These are phyloP conservation scores for Phytophthora palmivora DNA, from an alignment of 352 stramenopile genomes.

Conservation along the genomic window DNA sequence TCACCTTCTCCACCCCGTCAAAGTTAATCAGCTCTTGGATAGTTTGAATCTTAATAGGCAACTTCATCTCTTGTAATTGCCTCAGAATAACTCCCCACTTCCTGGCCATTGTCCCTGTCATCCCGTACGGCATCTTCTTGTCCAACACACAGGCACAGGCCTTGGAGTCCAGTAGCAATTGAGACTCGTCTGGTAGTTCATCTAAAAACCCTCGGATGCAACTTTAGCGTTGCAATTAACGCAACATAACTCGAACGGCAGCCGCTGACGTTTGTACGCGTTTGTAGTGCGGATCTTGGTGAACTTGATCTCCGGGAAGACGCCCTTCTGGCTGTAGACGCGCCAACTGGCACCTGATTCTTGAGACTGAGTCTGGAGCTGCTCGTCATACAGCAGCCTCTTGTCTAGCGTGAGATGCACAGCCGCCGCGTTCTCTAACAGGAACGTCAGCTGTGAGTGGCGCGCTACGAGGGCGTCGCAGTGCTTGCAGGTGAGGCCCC, in stretches of 20 bases:
- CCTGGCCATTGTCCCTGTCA: slow-evolving; percentile 15
- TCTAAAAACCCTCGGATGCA: slow-evolving; percentile 47
- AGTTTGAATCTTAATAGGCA: slow-evolving; percentile 38
- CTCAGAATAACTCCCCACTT: slow-evolving; percentile 50
- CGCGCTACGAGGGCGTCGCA: slow-evolving; percentile 41
- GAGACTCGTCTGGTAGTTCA: slow-evolving; percentile 38
- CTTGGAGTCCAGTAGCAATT: slow-evolving; percentile 64
- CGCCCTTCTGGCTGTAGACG: slow-evolving; percentile 36
- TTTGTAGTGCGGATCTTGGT: slow-evolving; percentile 56
- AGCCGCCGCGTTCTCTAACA: slow-evolving; percentile 55
- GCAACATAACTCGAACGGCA: slow-evolving; percentile 68
- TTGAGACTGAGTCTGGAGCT: slow-evolving; percentile 20
- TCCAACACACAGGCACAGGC: slow-evolving; percentile 47
- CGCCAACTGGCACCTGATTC: slow-evolving; percentile 39
- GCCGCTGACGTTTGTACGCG: slow-evolving; percentile 37
- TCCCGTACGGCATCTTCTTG: slow-evolving; percentile 9
- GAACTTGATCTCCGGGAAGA: slow-evolving; percentile 48
- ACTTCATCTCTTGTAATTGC: slow-evolving; percentile 34
- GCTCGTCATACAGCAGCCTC: slow-evolving; percentile 44
- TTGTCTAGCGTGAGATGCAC: slow-evolving; percentile 58
- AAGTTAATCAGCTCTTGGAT: slow-evolving; percentile 21
- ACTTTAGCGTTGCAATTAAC: slow-evolving; percentile 55
- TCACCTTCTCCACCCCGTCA: not conserved
- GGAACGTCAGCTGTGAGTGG: slow-evolving; percentile 53
- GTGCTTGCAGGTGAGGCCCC: slow-evolving; percentile 37